Conservation (phyloP, 768 basidiomycete genomes). For the Phaffia australis region DNA sequence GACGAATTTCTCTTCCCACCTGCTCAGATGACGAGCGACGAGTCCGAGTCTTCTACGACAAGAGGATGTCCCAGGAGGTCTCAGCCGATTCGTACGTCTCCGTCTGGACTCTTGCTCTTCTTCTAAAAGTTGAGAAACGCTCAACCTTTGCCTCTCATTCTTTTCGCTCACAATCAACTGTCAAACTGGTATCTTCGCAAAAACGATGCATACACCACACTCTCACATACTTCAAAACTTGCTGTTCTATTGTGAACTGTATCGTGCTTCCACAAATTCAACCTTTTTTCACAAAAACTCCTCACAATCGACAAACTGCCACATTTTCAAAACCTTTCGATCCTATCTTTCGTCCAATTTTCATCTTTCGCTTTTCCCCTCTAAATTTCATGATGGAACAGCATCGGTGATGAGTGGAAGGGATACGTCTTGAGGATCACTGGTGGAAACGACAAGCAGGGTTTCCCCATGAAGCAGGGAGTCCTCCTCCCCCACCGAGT, state of each 20-base stretch:
- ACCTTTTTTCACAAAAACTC: too few relatives aligned
- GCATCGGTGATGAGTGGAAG: conserved; percentile 86
- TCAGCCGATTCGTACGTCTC: conserved; percentile 55
- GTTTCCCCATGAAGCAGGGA: conserved; percentile 99
- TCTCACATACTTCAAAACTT: too few relatives aligned
- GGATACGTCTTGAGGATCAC: conserved; percentile 95
- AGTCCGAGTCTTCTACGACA: conserved; percentile 69
- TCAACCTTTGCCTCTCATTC: too few relatives aligned
- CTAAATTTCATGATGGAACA: background rate
- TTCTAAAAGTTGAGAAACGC: background rate
- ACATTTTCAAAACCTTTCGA: too few relatives aligned
- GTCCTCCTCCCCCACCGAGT: conserved; percentile 90
- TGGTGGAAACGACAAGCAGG: conserved; percentile 85
- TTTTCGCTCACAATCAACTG: background rate
- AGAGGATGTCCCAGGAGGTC: conserved; percentile 92
- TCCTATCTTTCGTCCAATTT: too few relatives aligned
- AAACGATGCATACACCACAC: too few relatives aligned
- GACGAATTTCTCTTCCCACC: conserved; percentile 1
- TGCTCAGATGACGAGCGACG: conserved; percentile 24
- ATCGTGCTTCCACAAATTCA: too few relatives aligned
- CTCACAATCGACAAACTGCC: too few relatives aligned
- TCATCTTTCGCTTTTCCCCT: too few relatives aligned
- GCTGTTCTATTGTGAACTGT: too few relatives aligned
- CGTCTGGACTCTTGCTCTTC: background rate
- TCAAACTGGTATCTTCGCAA: background rate